Evolutionary conservation across 1,284 basidiomycete genomes (phyloP).

Genomic region (Crucibulum cyathiforme): DNA sequence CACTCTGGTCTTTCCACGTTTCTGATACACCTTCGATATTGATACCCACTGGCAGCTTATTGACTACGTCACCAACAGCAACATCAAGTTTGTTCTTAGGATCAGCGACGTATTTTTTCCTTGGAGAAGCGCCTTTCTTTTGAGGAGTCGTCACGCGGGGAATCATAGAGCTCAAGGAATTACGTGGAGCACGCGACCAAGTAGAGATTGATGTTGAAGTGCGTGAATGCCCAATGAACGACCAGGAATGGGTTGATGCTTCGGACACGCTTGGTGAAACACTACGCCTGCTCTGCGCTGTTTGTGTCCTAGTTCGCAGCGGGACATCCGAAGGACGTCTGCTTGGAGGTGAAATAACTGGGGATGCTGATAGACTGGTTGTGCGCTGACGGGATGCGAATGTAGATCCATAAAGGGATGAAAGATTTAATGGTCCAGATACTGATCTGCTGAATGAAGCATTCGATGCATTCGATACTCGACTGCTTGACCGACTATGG

Average conservation of each 20-base stretch:
- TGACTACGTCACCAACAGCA: slow-evolving; percentile 90
- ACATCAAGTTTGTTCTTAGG: slow-evolving; percentile 90
- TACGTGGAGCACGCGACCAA: slow-evolving; percentile 73
- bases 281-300: slow-evolving; percentile 43
- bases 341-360: slow-evolving; percentile 31
- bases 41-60: slow-evolving; percentile 85
- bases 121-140: slow-evolving; percentile 37
- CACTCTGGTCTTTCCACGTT: slow-evolving; percentile 88
- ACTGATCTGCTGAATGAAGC: slow-evolving; percentile 57
- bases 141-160: slow-evolving; percentile 53
- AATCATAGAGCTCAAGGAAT: slow-evolving; percentile 55
- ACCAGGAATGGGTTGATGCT: slow-evolving; percentile 50
- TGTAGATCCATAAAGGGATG: slow-evolving; percentile 63
- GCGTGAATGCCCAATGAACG: slow-evolving; percentile 45
- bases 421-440: slow-evolving; percentile 51
- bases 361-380: slow-evolving; percentile 59
- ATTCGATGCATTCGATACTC: slow-evolving; percentile 52
- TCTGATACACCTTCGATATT: slow-evolving; percentile 83
- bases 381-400: slow-evolving; percentile 84
- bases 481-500: slow-evolving; percentile 51
- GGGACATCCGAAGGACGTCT: slow-evolving; percentile 39
- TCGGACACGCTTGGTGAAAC: slow-evolving; percentile 69
- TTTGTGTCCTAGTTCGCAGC: slow-evolving; percentile 49
- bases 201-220: slow-evolving; percentile 58
- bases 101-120: slow-evolving; percentile 82